A percentile compares a stretch with the other conserved stretches of the same genome.
Conservation (phyloP, 768 basidiomycete species). For the Hemileccinum impolitum region DNA sequence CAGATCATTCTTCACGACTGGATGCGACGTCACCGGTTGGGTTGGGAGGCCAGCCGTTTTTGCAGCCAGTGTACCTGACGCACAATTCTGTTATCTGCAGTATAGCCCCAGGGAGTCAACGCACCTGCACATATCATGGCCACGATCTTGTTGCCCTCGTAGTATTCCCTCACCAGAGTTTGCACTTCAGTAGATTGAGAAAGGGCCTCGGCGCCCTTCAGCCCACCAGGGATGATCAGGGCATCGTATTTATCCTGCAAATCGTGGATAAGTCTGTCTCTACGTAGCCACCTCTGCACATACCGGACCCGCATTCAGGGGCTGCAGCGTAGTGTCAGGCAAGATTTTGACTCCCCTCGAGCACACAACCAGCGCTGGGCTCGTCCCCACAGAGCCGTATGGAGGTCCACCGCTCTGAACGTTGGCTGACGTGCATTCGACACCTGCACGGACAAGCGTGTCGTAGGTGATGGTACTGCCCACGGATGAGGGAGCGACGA, state of each 20-base stretch:
- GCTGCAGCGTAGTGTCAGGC: constrained; percentile 57
- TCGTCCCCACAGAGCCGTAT: constrained; percentile 24
- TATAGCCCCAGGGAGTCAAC: constrained; percentile 9
- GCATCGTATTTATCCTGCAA: constrained; percentile 62
- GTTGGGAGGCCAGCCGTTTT: constrained; percentile 54
- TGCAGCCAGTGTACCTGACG: constrained; percentile 65
- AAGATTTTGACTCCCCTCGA: constrained; percentile 73
- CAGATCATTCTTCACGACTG: constrained; percentile 60
- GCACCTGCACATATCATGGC: constrained; percentile 86
- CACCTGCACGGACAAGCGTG: constrained; percentile 74
- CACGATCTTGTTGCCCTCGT: constrained; percentile 42
- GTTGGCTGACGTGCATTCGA: constrained; percentile 64
- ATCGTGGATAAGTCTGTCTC: not conserved
- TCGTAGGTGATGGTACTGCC: constrained; percentile 67
- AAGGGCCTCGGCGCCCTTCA: constrained; percentile 73
- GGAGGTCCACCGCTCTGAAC: constrained; percentile 36
- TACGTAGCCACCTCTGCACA: constrained; percentile 12
- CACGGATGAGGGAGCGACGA: not conserved
- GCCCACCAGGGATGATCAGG: constrained; percentile 74
- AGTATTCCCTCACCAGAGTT: constrained; percentile 54
- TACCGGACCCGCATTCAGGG: constrained; percentile 46
- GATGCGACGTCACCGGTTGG: constrained; percentile 77
- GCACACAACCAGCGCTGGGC: constrained; percentile 53
- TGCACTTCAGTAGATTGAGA: constrained; percentile 59
- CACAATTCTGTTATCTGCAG: not conserved